A percentile compares a stretch with the other conserved stretches of the same genome.
Conservation (phyloP, 331 rosid species). For the Saraca asoca region DNA sequence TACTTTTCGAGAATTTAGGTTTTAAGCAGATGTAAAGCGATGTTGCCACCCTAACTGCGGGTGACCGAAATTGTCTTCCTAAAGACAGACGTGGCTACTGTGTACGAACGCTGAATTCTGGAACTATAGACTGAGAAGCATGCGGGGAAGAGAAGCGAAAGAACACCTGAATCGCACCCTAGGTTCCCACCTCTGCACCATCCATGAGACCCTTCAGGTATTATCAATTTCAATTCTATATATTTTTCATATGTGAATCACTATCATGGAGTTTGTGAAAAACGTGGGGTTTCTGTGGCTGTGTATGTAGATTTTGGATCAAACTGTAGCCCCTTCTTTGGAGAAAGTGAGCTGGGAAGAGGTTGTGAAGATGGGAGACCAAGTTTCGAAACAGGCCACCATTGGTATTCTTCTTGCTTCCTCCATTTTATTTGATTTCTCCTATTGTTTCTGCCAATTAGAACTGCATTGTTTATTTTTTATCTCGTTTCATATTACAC, state of each 20-base stretch:
- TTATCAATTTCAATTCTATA: background rate
- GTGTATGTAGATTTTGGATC: slow-evolving; percentile 66
- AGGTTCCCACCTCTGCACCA: slow-evolving; percentile 56
- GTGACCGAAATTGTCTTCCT: too few relatives aligned
- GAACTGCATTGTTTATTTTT: background rate
- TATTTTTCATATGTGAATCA: background rate
- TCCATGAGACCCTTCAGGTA: slow-evolving; percentile 75
- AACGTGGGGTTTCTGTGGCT: background rate
- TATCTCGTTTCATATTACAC: background rate
- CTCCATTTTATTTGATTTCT: background rate
- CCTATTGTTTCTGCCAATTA: background rate
- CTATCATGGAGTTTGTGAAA: background rate
- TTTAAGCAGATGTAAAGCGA: too few relatives aligned
- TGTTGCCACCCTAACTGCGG: too few relatives aligned
- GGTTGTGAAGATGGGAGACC: slow-evolving; percentile 63
- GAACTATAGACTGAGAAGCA: background rate
- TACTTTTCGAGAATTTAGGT: too few relatives aligned
- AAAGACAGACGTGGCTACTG: too few relatives aligned
- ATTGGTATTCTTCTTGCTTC: slow-evolving; percentile 43
- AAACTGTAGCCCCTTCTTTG: slow-evolving; percentile 56
- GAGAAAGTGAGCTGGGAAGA: slow-evolving; percentile 75
- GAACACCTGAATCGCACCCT: slow-evolving; percentile 50
- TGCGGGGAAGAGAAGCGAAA: slow-evolving; percentile 50
- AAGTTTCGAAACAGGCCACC: slow-evolving; percentile 83
- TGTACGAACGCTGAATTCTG: too few relatives aligned